phyloP scores from a whole-genome alignment of 1,284 basidiomycete species.

The Ganoderma sp. region DNA sequence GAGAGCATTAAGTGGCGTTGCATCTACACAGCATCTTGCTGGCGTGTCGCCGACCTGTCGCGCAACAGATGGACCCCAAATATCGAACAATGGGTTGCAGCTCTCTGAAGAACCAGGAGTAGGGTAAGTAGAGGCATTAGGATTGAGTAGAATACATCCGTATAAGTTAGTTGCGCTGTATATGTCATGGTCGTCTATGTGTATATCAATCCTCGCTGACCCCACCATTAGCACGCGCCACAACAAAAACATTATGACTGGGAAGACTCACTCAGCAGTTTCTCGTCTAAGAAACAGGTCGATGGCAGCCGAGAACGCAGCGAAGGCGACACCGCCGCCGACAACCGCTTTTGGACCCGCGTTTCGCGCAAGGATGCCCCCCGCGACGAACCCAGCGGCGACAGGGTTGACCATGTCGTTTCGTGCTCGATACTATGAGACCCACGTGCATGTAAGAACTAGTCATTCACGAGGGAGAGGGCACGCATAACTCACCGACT shows the following conservation, averaged over 20 bases:
- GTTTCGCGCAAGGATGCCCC: constrained; percentile 84
- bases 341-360: constrained; percentile 84
- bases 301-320: constrained; percentile 89
- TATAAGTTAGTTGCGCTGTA: constrained; percentile 22
- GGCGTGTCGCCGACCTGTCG: not conserved
- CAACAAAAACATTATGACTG: too few species aligned
- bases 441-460: not conserved
- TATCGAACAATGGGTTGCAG: not conserved
- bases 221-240: not conserved
- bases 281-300: constrained; percentile 87
- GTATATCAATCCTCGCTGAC: constrained; percentile 28
- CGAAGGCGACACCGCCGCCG: constrained; percentile 87
- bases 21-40: too few species aligned
- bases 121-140: constrained; percentile 15
- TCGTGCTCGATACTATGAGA: constrained; percentile 88
- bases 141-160: constrained; percentile 18
- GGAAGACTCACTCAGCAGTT: constrained; percentile 76
- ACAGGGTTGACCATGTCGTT: constrained; percentile 91
- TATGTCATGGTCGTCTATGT: constrained; percentile 17
- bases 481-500: constrained; percentile 75
- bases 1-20: not conserved
- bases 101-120: not conserved
- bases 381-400: constrained; percentile 74
- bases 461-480: constrained; percentile 12
- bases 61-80: not conserved